Base-by-base conservation (phyloP, 73 alveolate species). In the Blepharisma stoltei region DNA sequence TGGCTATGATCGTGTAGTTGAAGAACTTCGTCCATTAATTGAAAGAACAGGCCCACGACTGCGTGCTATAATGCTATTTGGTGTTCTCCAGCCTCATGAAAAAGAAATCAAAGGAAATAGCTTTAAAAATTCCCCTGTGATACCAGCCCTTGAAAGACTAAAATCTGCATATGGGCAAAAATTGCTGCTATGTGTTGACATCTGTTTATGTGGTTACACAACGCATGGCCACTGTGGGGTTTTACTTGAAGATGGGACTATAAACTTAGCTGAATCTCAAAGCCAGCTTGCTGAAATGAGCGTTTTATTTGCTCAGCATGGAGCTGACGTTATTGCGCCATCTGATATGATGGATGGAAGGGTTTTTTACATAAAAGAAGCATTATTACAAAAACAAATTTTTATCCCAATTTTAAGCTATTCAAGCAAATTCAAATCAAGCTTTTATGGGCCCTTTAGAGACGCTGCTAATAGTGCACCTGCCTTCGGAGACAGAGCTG, bases 311-410 rank as follows among this genome's bases (percentile, higher is more conserved):
- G 93, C 84, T 32, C 8, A 76, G 52, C 76, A 78, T 54, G 97
- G 97, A 9, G 94, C 97, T 27, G 88, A 90, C 50, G 85, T 90
- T 7, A 86, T 90, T 9, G 85, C 89, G 9, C 97, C 97, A 11
- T 88, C 94, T 48, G 97, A 90, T 76, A 88, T 90, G 90, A 87
- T 87, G 97, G 97, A 90, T 32, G 87, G 91, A 11, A 77, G 97
- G 70, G 76, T 90, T 38, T 80, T 70, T 11, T 79, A 79, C 65
- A 77, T 90, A 4, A 87, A 84, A 77, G 55, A 90, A 21, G 73
- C 48, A 43, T 77, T 87, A 49, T 52, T 50, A 8, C 32, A 69
- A 41, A 52, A 76, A 25, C 77, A 77, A 20, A 67, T 78, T 5
- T 66, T 60, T 37, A 86, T 84, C 38, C 94, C 97, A 4, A 83